A percentile compares a stretch with the other conserved stretches of the same genome.
Conservation (phyloP, 305 asterid genomes). For the Solanum hybrid region DNA sequence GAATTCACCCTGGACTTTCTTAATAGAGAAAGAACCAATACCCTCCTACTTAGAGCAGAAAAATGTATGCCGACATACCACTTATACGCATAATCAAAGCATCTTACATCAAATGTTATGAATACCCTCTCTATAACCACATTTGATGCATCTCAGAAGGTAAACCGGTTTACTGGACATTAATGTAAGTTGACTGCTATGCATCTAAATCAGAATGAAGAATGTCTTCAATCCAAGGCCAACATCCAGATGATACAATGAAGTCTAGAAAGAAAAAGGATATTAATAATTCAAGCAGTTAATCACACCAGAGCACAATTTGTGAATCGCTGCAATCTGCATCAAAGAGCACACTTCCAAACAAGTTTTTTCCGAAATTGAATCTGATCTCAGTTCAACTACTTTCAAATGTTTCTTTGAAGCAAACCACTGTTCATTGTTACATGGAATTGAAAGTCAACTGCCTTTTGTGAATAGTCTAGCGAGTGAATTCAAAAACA, state of each 20-base stretch:
- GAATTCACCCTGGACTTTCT: background rate
- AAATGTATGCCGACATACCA: background rate
- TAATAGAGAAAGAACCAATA: background rate
- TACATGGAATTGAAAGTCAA: background rate
- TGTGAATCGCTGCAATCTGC: background rate
- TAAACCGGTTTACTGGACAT: background rate
- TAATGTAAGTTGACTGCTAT: background rate
- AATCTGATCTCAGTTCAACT: background rate
- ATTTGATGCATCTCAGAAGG: background rate
- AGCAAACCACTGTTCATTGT: background rate
- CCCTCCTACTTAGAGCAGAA: background rate
- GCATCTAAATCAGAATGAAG: background rate
- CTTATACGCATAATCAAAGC: background rate
- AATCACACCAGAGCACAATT: background rate
- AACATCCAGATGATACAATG: background rate
- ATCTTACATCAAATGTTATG: background rate
- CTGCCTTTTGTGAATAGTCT: background rate
- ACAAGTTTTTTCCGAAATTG: background rate
- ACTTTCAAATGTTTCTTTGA: background rate
- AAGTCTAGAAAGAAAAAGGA: background rate
- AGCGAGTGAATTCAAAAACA: slow-evolving; percentile 14
- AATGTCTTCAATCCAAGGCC: background rate
- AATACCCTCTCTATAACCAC: background rate
- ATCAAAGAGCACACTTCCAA: background rate
- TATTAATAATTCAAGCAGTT: background rate